These are phyloP conservation scores for Zopfochytrium polystomum DNA, from an alignment of 371 early-diverging fungal genomes.

Conservation along the genomic window DNA sequence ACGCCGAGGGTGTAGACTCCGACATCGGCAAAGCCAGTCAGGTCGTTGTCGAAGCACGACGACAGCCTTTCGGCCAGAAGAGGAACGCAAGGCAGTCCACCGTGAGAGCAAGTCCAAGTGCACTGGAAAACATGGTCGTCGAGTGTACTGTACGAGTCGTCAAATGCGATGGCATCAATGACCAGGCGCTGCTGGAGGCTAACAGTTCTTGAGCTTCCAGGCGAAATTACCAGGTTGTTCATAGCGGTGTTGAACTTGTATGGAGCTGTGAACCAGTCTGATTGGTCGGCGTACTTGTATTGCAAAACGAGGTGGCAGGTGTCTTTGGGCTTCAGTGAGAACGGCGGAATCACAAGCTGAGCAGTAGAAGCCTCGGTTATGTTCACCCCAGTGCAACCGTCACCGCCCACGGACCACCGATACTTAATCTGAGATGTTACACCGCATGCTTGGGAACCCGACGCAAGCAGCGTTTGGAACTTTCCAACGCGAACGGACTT, in stretches of 20 bases:
- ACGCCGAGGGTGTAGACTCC: constrained; percentile 19
- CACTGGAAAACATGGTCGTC: constrained; percentile 7
- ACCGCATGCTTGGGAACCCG: constrained; percentile 8
- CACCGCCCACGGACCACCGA: constrained; percentile 8
- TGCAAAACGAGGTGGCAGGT: constrained; percentile 13
- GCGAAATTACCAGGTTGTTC: constrained; percentile 17
- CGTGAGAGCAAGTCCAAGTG: constrained; percentile 17
- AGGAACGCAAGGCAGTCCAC: constrained; percentile 9
- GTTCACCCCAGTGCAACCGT: constrained; percentile 15
- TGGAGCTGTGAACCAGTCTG: constrained; percentile 1
- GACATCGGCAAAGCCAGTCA: constrained; percentile 9
- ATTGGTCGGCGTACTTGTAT: constrained; percentile 15
- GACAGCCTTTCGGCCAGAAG: background rate
- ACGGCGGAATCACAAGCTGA: constrained; percentile 19
- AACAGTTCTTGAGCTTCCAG: constrained; percentile 25
- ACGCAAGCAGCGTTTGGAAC: constrained; percentile 10
- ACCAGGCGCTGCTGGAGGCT: constrained; percentile 5
- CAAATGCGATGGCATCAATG: constrained; percentile 15
- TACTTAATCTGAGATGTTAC: constrained; percentile 5
- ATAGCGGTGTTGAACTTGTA: constrained; percentile 15
- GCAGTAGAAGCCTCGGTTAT: background rate
- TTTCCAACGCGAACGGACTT: constrained; percentile 10
- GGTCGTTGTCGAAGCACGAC: constrained; percentile 18
- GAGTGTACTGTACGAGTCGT: constrained; percentile 8
- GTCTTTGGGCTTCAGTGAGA: constrained; percentile 10